Base-by-base conservation (phyloP, 2,329 filamentous ascomycete genomes). In the Aspergillus unguis region DNA sequence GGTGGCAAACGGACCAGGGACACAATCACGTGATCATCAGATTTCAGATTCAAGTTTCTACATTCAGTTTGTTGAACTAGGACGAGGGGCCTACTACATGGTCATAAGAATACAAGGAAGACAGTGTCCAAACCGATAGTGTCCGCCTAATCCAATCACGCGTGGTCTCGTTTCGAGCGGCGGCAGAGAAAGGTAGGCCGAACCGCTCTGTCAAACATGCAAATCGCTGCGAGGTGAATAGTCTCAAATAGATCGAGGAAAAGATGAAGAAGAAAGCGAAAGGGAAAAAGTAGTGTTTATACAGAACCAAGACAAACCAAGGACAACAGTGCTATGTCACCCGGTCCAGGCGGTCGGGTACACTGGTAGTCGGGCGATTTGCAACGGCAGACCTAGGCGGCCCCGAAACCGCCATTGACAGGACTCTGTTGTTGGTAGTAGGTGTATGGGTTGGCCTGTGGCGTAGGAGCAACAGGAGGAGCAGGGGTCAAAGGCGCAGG, bases 341-440 rank as follows among this genome's bases (percentile, higher is more conserved):
- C 17, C 17, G 17, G 17, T 17, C 17, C 17, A 17, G 17, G 17
- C 17, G 17, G 17, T 17, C 17, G 17, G 17, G 17, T 17, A 17
- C 17, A 17, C 17, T 17, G 17, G 17, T 17, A 17, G 17, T 17
- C 17, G 17, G 17, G 17, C 27, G 26, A 31, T 35, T 46, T 31
- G 36, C 31, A n/a, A 25, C 26, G 46, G 28, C n/a, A 33, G 23
- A 40, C 56, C 44, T 42, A 31, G 27, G 32, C 43, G 29, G 7
- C 48, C 47, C 17, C 48, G 26, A 54, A 44, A 17, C 50, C 56
- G 23, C 65, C 68, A 44, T 70, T 70, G 23, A 65, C 60, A 10
- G 65, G 61, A 23, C 40, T 48, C 52, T 68, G 61, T 48, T 70
- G 66, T 47, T 69, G 66, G 44, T 68, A 68, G 54, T 68, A 67